A percentile compares a stretch with the other conserved stretches of the same genome.
phyloP scores from a whole-genome alignment of 1,284 basidiomycete genomes.

The Tetrapyrgos nigripes region DNA sequence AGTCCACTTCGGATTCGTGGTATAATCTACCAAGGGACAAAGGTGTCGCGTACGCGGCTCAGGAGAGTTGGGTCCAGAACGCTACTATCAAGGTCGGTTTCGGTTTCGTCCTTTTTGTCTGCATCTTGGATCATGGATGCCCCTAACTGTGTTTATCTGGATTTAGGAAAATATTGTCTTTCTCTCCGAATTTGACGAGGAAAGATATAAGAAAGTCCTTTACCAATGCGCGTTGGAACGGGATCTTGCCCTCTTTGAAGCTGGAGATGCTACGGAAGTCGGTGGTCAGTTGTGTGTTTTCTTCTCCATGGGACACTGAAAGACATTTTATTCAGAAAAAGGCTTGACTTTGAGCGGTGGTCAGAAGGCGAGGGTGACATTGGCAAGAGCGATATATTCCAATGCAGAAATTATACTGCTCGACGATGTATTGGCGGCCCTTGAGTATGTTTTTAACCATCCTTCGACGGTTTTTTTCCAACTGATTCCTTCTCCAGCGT shows the following conservation, averaged over 20 bases:
- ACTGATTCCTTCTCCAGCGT: constrained; percentile 40
- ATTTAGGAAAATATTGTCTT: constrained; percentile 78
- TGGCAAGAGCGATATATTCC: constrained; percentile 73
- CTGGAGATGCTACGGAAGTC: constrained; percentile 77
- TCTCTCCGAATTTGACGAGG: constrained; percentile 69
- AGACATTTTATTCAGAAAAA: too few relatives aligned
- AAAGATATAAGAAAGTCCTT: constrained; percentile 75
- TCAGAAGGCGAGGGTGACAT: constrained; percentile 79
- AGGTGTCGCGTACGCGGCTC: constrained; percentile 79
- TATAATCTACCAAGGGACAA: constrained; percentile 67
- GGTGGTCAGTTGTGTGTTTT: constrained; percentile 1
- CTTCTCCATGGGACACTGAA: constrained; percentile 55
- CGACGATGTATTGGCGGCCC: constrained; percentile 66
- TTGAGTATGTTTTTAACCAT: constrained; percentile 44
- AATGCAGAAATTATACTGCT: constrained; percentile 67
- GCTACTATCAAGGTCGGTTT: constrained; percentile 42
- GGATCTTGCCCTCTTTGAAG: constrained; percentile 80
- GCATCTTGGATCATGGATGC: constrained; percentile 37
- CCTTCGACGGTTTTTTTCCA: constrained; percentile 25
- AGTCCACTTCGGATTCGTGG: constrained; percentile 61
- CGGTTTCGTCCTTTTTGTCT: constrained; percentile 50
- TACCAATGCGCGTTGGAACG: constrained; percentile 81
- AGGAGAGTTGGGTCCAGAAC: constrained; percentile 82
- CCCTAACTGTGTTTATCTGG: constrained; percentile 24
- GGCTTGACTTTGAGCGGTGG: constrained; percentile 82